Conservation (phyloP, 2,329 filamentous ascomycete genomes). For the Sclerotinia spermophila region DNA sequence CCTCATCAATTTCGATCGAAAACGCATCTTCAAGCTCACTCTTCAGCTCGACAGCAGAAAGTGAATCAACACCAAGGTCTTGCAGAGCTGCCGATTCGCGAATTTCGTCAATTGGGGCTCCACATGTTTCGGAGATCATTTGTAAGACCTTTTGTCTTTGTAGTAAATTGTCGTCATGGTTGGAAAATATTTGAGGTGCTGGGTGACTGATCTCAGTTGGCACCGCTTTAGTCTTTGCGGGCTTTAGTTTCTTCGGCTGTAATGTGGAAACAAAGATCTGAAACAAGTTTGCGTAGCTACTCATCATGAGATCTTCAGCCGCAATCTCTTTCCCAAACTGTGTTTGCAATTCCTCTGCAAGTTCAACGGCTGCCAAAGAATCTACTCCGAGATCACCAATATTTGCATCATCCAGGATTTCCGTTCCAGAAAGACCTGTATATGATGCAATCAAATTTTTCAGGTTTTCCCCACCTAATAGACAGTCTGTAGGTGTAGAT, state of each 20-base stretch:
- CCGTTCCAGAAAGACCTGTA: conserved; percentile 1
- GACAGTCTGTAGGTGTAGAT: background rate
- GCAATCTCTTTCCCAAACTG: conserved; percentile 28
- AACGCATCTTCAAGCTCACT: background rate
- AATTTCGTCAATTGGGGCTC: background rate
- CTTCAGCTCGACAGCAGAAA: background rate
- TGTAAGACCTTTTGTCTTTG: background rate
- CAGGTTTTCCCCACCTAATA: background rate
- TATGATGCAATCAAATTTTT: background rate
- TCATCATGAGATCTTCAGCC: background rate
- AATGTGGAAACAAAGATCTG: background rate
- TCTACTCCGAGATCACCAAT: conserved; percentile 40
- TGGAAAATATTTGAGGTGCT: background rate
- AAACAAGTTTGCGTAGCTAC: background rate
- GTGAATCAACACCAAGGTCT: conserved; percentile 10
- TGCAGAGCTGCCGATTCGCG: background rate
- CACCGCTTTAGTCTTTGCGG: too few relatives aligned
- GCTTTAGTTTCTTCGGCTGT: background rate
- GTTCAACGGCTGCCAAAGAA: conserved; percentile 39
- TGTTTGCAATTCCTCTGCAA: conserved; percentile 35
- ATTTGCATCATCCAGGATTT: conserved; percentile 27
- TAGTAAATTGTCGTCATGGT: too few relatives aligned
- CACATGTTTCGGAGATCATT: background rate
- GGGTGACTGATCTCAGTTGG: background rate
- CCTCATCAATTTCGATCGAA: background rate